Base-by-base conservation (phyloP, 352 stramenopile species). In the Globisporangium cederbergense region DNA sequence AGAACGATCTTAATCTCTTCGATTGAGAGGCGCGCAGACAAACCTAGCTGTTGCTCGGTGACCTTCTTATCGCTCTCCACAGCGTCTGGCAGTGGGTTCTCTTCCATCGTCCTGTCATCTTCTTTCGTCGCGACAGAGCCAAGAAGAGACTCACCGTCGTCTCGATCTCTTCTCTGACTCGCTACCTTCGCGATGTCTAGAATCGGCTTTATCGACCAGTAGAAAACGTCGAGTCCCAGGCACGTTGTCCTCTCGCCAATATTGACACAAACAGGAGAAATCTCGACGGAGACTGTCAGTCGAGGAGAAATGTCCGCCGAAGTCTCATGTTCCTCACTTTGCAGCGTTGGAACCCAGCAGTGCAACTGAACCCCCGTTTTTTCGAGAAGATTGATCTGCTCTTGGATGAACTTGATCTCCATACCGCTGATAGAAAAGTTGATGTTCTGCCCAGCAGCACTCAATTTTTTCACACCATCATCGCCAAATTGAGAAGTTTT, bases 1-100 rank as follows among this genome's bases (percentile, higher is more conserved):
- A 86, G 53, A 18, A 71, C 73, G 42, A 88, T 55, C 56, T 83
- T 88, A 40, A 88, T 70, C 55, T 85, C 76, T 38, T 84, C 71
- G 32, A 86, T 55, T 2, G 75, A 36, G 20, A 79, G 71, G 25
- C 67, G 63, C 3, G 79, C 47, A 51, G 45, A 46, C 16, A 70
- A 13, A 9, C 64, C 58, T 11, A 66, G 9, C 16, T 30, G 38
- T 30, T 20, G 42, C 3, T 28, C 49, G 20, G 49, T 42, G 28
- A 20, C 16, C 16, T 40, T 42, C n/a, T 14, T 38, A 1, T 40
- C 10, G 25, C 14, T 40, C 4, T 3, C 38, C 14, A 20, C 25
- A 42, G 4, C 28, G 6, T 54, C 46, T 14, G 10, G 2, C 8
- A 46, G 51, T 28, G 14, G 20, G 11, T 60, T 34, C 11, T 63